These are phyloP conservation scores for Paraconiothyrium brasiliense DNA, from an alignment of 2,329 filamentous ascomycete species.

Conservation along the genomic window DNA sequence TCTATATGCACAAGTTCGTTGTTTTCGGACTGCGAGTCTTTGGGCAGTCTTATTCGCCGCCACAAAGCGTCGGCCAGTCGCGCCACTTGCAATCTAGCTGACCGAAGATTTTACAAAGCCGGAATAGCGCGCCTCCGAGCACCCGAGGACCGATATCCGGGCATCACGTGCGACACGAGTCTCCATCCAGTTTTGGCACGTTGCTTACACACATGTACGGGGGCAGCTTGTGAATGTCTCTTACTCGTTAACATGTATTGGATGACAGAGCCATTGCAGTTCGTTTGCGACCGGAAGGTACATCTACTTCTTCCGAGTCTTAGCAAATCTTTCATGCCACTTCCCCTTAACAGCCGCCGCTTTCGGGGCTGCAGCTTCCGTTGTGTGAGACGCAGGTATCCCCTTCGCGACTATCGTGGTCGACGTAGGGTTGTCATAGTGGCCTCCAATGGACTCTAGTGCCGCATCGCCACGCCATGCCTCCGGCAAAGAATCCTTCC, in stretches of 20 bases:
- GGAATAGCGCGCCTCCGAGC: constrained; percentile 4
- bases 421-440: constrained; percentile 44
- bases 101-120: background rate
- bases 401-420: constrained; percentile 43
- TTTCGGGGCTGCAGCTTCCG: constrained; percentile 13
- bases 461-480: constrained; percentile 47
- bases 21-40: background rate
- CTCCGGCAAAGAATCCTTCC: constrained; percentile 51
- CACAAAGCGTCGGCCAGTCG: background rate
- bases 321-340: constrained; percentile 52
- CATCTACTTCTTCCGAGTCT: constrained; percentile 37
- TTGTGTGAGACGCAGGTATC: constrained; percentile 15
- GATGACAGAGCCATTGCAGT: background rate
- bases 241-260: background rate
- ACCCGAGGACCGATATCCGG: background rate
- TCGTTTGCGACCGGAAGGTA: background rate
- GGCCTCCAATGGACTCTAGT: constrained; percentile 42
- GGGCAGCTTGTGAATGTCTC: background rate
- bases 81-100: constrained; percentile 1
- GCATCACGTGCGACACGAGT: background rate
- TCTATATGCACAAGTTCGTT: background rate
- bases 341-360: constrained; percentile 41
- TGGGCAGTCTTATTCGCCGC: background rate
- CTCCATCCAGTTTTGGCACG: background rate
- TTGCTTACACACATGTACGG: constrained; percentile 1